phyloP scores from a whole-genome alignment of 768 basidiomycete species.

The Mrakia blollopis region DNA sequence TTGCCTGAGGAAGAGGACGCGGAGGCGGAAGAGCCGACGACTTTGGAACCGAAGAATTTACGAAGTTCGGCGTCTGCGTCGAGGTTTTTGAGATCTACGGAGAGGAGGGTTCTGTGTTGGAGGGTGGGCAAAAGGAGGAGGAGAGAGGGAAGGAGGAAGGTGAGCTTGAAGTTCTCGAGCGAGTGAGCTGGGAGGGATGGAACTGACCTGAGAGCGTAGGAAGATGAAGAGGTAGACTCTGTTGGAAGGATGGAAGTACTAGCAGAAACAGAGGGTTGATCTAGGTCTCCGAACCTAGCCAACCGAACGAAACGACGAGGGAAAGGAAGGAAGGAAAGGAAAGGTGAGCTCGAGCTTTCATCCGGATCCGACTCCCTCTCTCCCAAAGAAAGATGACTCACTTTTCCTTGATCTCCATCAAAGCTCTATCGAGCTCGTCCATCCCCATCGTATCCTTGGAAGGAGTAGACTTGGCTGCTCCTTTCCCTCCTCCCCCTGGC shows the following conservation, averaged over 20 bases:
- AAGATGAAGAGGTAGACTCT: neutral
- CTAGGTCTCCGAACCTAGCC: neutral
- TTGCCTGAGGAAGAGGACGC: neutral
- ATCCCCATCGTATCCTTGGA: conserved; percentile 36
- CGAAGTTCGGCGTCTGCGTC: conserved; percentile 87
- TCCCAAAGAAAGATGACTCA: conserved; percentile 40
- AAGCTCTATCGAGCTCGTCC: conserved; percentile 77
- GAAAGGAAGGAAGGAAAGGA: no score
- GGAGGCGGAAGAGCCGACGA: conserved; percentile 50
- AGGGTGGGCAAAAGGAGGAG: no score
- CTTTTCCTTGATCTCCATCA: conserved; percentile 80
- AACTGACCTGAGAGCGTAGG: conserved; percentile 35
- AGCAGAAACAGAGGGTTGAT: neutral
- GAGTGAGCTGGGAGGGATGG: no score
- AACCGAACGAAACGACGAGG: neutral
- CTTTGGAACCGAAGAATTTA: conserved; percentile 88
- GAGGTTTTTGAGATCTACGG: conserved; percentile 73
- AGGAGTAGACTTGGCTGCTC: conserved; percentile 11
- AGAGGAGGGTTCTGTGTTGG: conserved; percentile 52
- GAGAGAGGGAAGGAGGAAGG: neutral
- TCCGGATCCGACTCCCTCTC: neutral
- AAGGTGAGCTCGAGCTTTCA: conserved; percentile 7
- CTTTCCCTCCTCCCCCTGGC: neutral
- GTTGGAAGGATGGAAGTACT: neutral
- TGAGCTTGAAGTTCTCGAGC: neutral